phyloP scores from a whole-genome alignment of 2,329 filamentous ascomycete genomes.

The Colletotrichum paranaense region DNA sequence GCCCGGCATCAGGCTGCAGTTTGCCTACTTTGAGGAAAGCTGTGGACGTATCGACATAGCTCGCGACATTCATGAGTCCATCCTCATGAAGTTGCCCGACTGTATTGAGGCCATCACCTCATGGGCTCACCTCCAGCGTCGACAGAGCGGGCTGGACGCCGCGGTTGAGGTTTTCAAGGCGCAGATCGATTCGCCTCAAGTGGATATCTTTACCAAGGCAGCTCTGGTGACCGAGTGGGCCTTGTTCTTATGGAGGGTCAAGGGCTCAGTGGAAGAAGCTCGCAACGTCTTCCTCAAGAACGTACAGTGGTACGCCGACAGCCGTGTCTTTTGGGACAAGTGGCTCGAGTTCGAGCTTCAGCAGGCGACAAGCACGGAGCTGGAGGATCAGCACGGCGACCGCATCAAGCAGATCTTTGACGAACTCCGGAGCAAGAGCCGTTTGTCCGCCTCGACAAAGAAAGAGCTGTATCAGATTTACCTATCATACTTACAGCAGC shows the following conservation, averaged over 20 bases:
- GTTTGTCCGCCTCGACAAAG: slow-evolving; percentile 73
- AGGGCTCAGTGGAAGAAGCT: slow-evolving; percentile 83
- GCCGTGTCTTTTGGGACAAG: slow-evolving; percentile 87
- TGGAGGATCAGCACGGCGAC: slow-evolving; percentile 73
- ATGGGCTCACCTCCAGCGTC: slow-evolving; percentile 86
- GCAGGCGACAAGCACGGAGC: slow-evolving; percentile 76
- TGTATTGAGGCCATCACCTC: slow-evolving; percentile 90
- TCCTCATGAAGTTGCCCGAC: slow-evolving; percentile 80
- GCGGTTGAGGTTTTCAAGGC: slow-evolving; percentile 86
- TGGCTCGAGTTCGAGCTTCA: slow-evolving; percentile 91
- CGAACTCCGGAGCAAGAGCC: slow-evolving; percentile 78
- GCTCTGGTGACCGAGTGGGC: slow-evolving; percentile 92
- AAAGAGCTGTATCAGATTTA: slow-evolving; percentile 83
- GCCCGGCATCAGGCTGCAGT: slow-evolving; percentile 87
- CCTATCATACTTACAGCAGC: slow-evolving; percentile 84
- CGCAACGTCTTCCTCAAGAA: slow-evolving; percentile 87
- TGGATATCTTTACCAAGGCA: slow-evolving; percentile 84
- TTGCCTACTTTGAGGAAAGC: slow-evolving; percentile 95
- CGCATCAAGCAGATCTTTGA: slow-evolving; percentile 86
- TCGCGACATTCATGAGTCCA: slow-evolving; percentile 84
- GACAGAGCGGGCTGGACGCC: slow-evolving; percentile 84
- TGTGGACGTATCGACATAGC: slow-evolving; percentile 81
- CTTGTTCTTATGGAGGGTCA: slow-evolving; percentile 85
- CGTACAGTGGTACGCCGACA: slow-evolving; percentile 85
- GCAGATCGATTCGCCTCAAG: slow-evolving; percentile 79